Evolutionary conservation across 1,139 yeast species (phyloP), one percentile per base, ranked within the genome.

Genomic region (Lodderomyces theae): DNA sequence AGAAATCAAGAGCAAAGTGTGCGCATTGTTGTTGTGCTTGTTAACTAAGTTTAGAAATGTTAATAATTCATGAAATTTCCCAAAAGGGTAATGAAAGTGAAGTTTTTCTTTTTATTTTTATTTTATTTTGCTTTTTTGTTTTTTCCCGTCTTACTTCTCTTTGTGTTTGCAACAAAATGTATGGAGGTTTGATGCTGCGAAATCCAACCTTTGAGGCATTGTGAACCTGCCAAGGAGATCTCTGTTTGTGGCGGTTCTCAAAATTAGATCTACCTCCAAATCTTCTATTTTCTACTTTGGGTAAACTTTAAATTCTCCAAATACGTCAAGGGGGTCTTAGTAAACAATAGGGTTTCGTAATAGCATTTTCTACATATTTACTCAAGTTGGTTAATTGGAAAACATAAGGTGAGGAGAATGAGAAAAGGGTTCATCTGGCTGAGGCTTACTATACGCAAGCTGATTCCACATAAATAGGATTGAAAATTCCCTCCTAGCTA

Each of bases 21-120:
- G n/a, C n/a, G n/a, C n/a, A n/a, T n/a, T n/a, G n/a, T n/a, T 9
- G 12, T 25, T 28, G 12, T 28, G 31, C 15, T 15, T 15, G 17
- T 28, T 15, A 28, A 28, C 31, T 28, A 11, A 28, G 31, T 28
- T 28, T 15, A 28, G 31, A 28, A 28, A 28, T 15, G n/a, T n/a
- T n/a, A n/a, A n/a, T n/a, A n/a, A n/a, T n/a, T n/a, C n/a, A n/a
- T 25, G 29, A 28, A 28, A 28, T 28, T 28, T 28, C 31, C 31
- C 31, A 28, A 28, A 28, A 28, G 31, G 31, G 31, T 28, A 28
- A 26, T 8, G 11, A 11, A 28, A 28, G 17, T 28, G n/a, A 11
- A n/a, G 4, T 25, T 25, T 25, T 25, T 4, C 8, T 28, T 28
- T 15, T 8, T 28, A 15, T 28, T 28, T 4, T 13, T 15, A n/a